Evolutionary conservation across 2,329 filamentous ascomycete species (phyloP), one percentile per base, ranked within the genome.

Genomic region (Didymella segeticola): DNA sequence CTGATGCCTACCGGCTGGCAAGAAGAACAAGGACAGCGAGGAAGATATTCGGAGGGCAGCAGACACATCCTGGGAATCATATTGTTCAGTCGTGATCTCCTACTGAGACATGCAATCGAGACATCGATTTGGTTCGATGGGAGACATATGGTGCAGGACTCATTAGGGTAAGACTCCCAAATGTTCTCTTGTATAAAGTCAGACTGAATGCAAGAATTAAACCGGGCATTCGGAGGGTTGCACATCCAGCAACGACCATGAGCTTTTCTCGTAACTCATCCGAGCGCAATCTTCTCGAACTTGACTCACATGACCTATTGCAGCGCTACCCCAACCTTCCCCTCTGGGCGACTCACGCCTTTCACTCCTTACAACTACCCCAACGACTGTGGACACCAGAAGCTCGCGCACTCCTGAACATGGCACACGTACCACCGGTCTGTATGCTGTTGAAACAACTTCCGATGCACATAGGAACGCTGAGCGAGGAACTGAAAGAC

Each of bases 331-430:
- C 43, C 3, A 17, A 39, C 11, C 31, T 53, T 2, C 43, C 51
- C 6, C 9, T 6, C 5, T 53, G 51, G 51, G 51, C 38, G 4
- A 12, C 43, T 1, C 10, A 5, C 12, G 43, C 43, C 17, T 53
- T 53, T n/a, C 20, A 29, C 3, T 17, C 20, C 9, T 17, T 47
- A 2, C 19, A 29, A 15, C 4, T 10, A 3, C 43, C 38, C 12
- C 31, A 39, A 9, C 1, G 4, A 19, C 2, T 20, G 4, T 48
- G 51, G 43, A 53, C 26, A 1, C 38, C 25, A 5, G 51, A 53
- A 20, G 43, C 51, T 6, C 43, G 43, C 33, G 43, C 43, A 5
- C 31, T 53, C 2, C 12, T 53, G 4, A 53, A 43, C 8, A 39
- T 48, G 19, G 43, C 33, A 9, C 15, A 33, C 12, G 5, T 45